Conservation (phyloP, 768 basidiomycete species). For the Podaxis pistillaris region DNA sequence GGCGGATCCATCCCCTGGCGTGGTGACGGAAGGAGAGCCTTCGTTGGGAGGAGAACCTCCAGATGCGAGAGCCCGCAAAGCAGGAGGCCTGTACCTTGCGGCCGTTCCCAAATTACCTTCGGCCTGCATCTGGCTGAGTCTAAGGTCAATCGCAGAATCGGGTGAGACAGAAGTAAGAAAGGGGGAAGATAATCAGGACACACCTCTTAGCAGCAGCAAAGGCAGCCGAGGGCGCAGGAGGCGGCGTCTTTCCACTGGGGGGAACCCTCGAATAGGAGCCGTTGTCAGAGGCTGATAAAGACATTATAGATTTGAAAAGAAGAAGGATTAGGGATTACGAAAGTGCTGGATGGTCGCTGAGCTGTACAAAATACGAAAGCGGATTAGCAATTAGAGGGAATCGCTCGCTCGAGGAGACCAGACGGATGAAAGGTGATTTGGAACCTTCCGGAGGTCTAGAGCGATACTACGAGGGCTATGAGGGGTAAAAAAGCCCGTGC, state of each 20-base stretch:
- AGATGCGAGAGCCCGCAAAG: slow-evolving; percentile 68
- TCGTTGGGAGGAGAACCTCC: slow-evolving; percentile 77
- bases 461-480: slow-evolving; percentile 31
- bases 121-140: slow-evolving; percentile 84
- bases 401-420: slow-evolving; percentile 29
- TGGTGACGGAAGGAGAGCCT: slow-evolving; percentile 52
- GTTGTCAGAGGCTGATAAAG: slow-evolving; percentile 84
- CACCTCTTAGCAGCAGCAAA: slow-evolving; percentile 74
- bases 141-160: slow-evolving; percentile 28
- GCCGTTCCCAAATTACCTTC: slow-evolving; percentile 48
- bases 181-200: slow-evolving; percentile 22
- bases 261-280: slow-evolving; percentile 78
- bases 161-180: slow-evolving; percentile 18
- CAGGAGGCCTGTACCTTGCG: slow-evolving; percentile 77
- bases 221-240: slow-evolving; percentile 86
- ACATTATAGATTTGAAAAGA: slow-evolving; percentile 77
- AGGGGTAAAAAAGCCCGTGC: slow-evolving; percentile 38
- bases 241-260: slow-evolving; percentile 83
- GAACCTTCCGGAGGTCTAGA: slow-evolving; percentile 8
- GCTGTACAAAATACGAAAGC: slow-evolving; percentile 25
- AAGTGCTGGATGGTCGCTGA: slow-evolving; percentile 25
- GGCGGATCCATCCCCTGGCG: slow-evolving; percentile 54
- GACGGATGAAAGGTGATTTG: not conserved
- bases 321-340: slow-evolving; percentile 83
- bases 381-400: slow-evolving; percentile 31